Evolutionary conservation across 768 basidiomycete genomes (phyloP).

Genomic region (Leccinum aurantiacum): DNA sequence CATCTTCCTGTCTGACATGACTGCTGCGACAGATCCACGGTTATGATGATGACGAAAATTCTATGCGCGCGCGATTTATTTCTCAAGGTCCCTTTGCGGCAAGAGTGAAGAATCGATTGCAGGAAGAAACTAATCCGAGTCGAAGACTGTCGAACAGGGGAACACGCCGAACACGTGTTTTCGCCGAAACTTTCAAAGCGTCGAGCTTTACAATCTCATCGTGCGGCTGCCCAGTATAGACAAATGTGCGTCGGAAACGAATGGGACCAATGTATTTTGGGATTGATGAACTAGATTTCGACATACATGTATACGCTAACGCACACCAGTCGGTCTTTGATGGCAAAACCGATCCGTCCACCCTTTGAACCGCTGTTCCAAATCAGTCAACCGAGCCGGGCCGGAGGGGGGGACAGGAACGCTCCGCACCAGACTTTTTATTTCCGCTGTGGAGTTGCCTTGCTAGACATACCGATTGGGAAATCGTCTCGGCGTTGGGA

Average conservation of each 20-base stretch:
- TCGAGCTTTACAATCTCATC: slow-evolving; percentile 81
- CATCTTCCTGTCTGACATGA: not conserved
- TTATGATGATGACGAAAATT: slow-evolving; percentile 71
- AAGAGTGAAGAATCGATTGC: slow-evolving; percentile 2
- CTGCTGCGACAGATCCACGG: slow-evolving; percentile 66
- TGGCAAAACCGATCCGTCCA: not conserved
- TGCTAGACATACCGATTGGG: not conserved
- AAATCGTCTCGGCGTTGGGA: not conserved
- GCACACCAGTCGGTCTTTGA: not conserved
- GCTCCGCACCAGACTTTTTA: not conserved
- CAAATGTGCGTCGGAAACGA: slow-evolving; percentile 54
- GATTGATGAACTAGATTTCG: slow-evolving; percentile 44
- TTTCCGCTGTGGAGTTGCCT: not conserved
- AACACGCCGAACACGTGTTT: slow-evolving; percentile 50
- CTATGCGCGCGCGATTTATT: slow-evolving; percentile 88
- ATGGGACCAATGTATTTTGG: slow-evolving; percentile 83
- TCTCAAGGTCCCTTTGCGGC: slow-evolving; percentile 65
- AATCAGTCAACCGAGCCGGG: not conserved
- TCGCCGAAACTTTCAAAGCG: slow-evolving; percentile 67
- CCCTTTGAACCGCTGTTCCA: not conserved
- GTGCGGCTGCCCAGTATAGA: slow-evolving; percentile 69
- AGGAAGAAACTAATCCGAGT: slow-evolving; percentile 12
- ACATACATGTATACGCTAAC: not conserved
- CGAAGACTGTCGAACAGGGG: slow-evolving; percentile 24
- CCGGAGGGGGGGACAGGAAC: not conserved